phyloP scores from a whole-genome alignment of 257 asterid species.

The Knoxia roxburghii region DNA sequence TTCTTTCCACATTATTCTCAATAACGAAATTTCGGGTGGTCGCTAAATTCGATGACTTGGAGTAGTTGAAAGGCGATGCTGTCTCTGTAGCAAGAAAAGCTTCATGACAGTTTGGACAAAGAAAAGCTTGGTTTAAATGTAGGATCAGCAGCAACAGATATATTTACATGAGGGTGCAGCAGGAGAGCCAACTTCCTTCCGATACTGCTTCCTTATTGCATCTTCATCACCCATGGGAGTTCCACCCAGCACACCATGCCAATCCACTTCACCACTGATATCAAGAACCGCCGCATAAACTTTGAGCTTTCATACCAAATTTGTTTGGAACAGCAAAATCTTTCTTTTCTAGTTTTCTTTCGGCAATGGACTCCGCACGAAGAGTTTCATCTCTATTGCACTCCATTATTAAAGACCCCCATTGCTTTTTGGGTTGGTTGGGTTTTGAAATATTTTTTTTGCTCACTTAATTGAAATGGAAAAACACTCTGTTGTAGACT shows the following conservation, averaged over 20 bases:
- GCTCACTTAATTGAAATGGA: too few species aligned
- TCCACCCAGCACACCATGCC: conserved; percentile 70
- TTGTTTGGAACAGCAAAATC: conserved; percentile 60
- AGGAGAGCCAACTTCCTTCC: conserved; percentile 67
- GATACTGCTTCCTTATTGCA: conserved; percentile 51
- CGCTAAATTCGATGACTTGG: conserved; percentile 24
- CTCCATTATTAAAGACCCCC: conserved; percentile 44
- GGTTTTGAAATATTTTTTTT: too few species aligned
- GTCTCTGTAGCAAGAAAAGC: conserved; percentile 59
- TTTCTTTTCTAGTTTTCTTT: conserved; percentile 42
- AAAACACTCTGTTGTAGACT: too few species aligned
- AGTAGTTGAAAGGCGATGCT: conserved; percentile 45
- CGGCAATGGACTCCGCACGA: conserved; percentile 59
- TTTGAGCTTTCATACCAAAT: conserved; percentile 58
- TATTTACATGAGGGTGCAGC: conserved; percentile 79
- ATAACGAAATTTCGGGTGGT: too few species aligned
- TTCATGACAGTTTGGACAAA: conserved; percentile 56
- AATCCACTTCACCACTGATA: conserved; percentile 54
- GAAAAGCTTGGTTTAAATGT: conserved; percentile 65
- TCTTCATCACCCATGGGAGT: conserved; percentile 60
- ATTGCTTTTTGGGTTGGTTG: too few species aligned
- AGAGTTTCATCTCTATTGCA: conserved; percentile 74
- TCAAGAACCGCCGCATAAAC: conserved; percentile 54
- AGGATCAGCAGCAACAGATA: conserved; percentile 56
- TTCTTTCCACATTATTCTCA: too few species aligned